A percentile compares a stretch with the other conserved stretches of the same genome.
Evolutionary conservation across 352 stramenopile species (phyloP).

Genomic region (Hyaloperonospora arabidopsidis): DNA sequence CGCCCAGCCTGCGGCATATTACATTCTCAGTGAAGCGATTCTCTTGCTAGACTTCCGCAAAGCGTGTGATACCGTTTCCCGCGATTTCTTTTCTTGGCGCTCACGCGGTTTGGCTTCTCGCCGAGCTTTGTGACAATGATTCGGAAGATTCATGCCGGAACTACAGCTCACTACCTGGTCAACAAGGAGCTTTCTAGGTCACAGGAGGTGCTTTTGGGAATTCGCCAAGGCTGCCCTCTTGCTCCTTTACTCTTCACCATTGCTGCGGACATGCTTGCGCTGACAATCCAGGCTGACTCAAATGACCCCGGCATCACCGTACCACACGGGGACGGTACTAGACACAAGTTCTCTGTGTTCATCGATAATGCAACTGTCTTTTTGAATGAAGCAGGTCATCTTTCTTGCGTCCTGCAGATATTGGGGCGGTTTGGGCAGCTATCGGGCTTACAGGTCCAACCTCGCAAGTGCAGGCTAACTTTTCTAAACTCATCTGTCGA

Average conservation of each 20-base stretch:
- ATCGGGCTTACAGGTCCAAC: background rate
- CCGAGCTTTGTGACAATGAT: background rate
- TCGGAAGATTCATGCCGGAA: background rate
- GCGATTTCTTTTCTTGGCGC: constrained; percentile 4
- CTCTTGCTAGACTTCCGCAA: constrained; percentile 7
- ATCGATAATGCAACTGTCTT: background rate
- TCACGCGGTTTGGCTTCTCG: background rate
- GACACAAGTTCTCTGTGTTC: background rate
- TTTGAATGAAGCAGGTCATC: no score
- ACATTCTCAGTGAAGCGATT: background rate
- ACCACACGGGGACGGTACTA: background rate
- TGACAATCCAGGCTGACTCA: background rate
- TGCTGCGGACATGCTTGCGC: background rate
- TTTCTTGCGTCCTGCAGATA: no score
- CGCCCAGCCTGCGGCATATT: background rate
- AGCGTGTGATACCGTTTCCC: constrained; percentile 4
- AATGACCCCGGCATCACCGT: background rate
- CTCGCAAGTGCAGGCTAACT: background rate
- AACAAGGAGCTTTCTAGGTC: background rate
- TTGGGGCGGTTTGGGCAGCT: no score
- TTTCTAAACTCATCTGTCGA: background rate
- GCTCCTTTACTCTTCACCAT: constrained; percentile 1
- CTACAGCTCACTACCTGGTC: no score
- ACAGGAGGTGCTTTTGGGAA: background rate
- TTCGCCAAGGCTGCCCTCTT: background rate